Conservation (phyloP, 2,329 filamentous ascomycete species). For the Sarocladiaceae sp. region DNA sequence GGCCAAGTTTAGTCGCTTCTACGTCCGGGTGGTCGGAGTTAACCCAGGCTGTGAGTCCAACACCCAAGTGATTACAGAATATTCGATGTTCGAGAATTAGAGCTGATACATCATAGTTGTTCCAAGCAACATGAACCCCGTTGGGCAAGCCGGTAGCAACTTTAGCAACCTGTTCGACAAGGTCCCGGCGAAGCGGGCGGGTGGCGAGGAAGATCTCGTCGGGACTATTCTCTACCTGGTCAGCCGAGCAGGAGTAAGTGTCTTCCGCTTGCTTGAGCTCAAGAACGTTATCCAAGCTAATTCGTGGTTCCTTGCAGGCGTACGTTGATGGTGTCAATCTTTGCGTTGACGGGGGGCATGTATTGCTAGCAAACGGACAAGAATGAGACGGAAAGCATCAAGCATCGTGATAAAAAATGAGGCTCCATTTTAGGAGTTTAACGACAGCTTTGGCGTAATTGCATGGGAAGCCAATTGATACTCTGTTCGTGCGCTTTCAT, state of each 20-base stretch:
- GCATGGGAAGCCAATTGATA: no score
- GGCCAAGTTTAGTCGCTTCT: conserved; percentile 34
- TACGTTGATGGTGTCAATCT: conserved; percentile 25
- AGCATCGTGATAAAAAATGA: no score
- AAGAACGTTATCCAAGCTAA: not conserved
- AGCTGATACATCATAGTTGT: conserved; percentile 19
- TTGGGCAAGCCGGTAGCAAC: conserved; percentile 24
- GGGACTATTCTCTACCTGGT: conserved; percentile 23
- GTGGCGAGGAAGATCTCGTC: conserved; percentile 24
- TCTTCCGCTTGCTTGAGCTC: not conserved
- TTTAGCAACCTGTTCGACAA: conserved; percentile 25
- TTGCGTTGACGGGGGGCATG: conserved; percentile 24
- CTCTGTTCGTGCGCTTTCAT: no score
- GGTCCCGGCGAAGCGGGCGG: conserved; percentile 24
- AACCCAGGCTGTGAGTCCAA: conserved; percentile 25
- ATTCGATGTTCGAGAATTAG: not conserved
- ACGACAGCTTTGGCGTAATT: no score
- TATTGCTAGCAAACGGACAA: conserved; percentile 25
- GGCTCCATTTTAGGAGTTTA: no score
- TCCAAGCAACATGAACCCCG: conserved; percentile 27
- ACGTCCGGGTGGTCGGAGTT: conserved; percentile 25
- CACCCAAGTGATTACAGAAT: not conserved
- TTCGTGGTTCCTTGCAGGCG: conserved; percentile 14
- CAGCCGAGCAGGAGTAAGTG: conserved; percentile 25
- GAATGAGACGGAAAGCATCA: conserved; percentile 9